Percentiles rank a stretch among this genome's conserved stretches.
Evolutionary conservation across 805 yeast genomes (phyloP).

Genomic region (Zygosaccharomyces kombuchaensis): DNA sequence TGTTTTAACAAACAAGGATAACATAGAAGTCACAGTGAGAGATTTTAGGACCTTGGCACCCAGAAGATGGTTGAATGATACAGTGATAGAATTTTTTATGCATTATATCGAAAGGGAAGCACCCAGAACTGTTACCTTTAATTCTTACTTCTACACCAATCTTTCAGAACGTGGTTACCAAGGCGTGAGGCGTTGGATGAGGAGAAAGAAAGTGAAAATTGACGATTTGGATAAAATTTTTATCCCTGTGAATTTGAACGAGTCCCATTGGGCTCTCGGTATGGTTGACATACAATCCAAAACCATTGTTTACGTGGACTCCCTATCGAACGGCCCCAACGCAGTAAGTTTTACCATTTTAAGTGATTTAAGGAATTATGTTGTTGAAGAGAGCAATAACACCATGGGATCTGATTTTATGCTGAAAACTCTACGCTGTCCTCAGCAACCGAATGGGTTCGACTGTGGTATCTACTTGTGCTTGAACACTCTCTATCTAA

Average conservation of each 20-base stretch:
- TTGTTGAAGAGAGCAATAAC: slow-evolving; percentile 59
- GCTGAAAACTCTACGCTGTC: slow-evolving; percentile 44
- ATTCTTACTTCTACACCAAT: slow-evolving; percentile 82
- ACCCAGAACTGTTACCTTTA: slow-evolving; percentile 60
- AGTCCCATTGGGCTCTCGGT: slow-evolving; percentile 90
- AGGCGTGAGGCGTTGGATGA: slow-evolving; percentile 84
- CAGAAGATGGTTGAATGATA: slow-evolving; percentile 85
- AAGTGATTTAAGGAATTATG: slow-evolving; percentile 51
- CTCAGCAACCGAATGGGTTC: slow-evolving; percentile 83
- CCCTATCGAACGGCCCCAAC: slow-evolving; percentile 46
- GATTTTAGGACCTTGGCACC: slow-evolving; percentile 72
- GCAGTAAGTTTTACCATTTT: slow-evolving; percentile 39
- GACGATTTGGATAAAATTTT: slow-evolving; percentile 60
- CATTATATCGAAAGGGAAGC: slow-evolving; percentile 33
- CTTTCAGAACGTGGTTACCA: slow-evolving; percentile 67
- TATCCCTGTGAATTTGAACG: slow-evolving; percentile 79
- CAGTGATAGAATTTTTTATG: slow-evolving; percentile 79
- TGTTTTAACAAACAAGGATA: slow-evolving; percentile 30
- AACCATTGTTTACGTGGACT: slow-evolving; percentile 71
- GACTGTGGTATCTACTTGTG: slow-evolving; percentile 97
- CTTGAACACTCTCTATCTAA: slow-evolving; percentile 60
- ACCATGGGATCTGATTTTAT: slow-evolving; percentile 35
- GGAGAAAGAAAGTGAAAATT: slow-evolving; percentile 64
- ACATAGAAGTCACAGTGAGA: slow-evolving; percentile 56
- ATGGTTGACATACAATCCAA: slow-evolving; percentile 60